These are phyloP conservation scores for Chytridiales sp. DNA, from an alignment of 371 early-diverging fungal genomes.

Conservation along the genomic window DNA sequence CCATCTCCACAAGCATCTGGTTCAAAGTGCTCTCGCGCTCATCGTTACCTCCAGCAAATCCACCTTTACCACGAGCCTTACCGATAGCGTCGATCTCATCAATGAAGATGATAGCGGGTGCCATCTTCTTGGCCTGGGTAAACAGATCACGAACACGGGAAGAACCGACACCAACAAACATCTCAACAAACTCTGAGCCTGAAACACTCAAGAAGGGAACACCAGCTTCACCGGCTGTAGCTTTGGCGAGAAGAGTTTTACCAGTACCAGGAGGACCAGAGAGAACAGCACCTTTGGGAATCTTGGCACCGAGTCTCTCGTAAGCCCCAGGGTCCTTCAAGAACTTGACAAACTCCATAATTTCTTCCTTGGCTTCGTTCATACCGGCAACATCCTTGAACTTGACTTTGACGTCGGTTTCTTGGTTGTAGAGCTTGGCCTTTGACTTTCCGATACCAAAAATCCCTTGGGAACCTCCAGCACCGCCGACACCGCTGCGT, in stretches of 20 bases:
- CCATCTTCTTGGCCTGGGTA: slow-evolving; percentile 92
- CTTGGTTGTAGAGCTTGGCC: slow-evolving; percentile 95
- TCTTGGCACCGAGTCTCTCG: slow-evolving; percentile 97
- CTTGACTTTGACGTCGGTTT: slow-evolving; percentile 90
- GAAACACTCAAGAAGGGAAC: slow-evolving; percentile 97
- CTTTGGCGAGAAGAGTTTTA: slow-evolving; percentile 98
- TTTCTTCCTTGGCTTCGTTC: slow-evolving; percentile 99
- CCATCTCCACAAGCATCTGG: slow-evolving; percentile 99
- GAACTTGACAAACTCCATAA: slow-evolving; percentile 99
- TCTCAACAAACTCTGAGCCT: slow-evolving; percentile 99
- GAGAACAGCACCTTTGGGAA: slow-evolving; percentile 99
- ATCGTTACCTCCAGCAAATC: slow-evolving; percentile 87
- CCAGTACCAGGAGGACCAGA: slow-evolving; percentile 99
- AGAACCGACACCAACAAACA: slow-evolving; percentile 99
- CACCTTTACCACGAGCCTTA: slow-evolving; percentile 92
- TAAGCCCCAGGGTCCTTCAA: slow-evolving; percentile 97
- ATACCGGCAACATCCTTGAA: slow-evolving; percentile 99
- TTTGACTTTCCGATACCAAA: slow-evolving; percentile 96
- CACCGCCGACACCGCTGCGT: slow-evolving; percentile 70
- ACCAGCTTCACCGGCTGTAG: slow-evolving; percentile 98
- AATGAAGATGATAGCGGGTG: slow-evolving; percentile 98
- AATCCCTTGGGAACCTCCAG: slow-evolving; percentile 68
- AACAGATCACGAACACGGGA: slow-evolving; percentile 98
- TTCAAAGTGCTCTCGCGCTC: slow-evolving; percentile 98
- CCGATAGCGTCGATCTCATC: slow-evolving; percentile 99